phyloP scores from a whole-genome alignment of 2,329 filamentous ascomycete genomes.

The Hirsutella rhossiliensis region DNA sequence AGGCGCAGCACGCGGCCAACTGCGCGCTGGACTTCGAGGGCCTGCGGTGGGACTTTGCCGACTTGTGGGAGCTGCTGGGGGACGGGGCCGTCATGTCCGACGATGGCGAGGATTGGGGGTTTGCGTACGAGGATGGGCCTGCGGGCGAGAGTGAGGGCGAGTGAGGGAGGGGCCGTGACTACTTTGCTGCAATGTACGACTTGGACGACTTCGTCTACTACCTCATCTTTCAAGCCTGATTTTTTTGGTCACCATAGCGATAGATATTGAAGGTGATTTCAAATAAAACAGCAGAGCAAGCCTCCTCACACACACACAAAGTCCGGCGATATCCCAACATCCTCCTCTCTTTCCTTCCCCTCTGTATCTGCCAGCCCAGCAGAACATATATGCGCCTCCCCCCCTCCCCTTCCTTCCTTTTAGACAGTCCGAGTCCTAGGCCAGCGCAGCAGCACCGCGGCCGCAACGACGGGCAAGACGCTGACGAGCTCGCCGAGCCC shows the following conservation, averaged over 20 bases:
- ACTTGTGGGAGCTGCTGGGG: conserved; percentile 9
- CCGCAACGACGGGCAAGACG: conserved; percentile 54
- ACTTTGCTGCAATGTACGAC: no score
- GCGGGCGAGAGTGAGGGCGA: no score
- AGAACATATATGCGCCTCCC: background rate
- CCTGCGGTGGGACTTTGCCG: conserved; percentile 5
- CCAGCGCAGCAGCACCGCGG: conserved; percentile 36
- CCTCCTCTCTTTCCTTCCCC: no score
- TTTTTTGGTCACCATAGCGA: no score
- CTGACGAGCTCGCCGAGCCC: conserved; percentile 64
- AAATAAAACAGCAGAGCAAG: no score
- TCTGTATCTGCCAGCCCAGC: background rate
- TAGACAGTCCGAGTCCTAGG: background rate
- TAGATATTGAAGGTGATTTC: no score
- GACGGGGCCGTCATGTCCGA: conserved; percentile 17
- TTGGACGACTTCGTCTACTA: no score
- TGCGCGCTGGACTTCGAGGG: conserved; percentile 15
- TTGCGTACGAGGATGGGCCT: conserved; percentile 18
- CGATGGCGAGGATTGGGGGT: conserved; percentile 20
- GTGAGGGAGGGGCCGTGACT: no score
- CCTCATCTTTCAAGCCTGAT: no score
- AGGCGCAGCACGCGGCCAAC: conserved; percentile 14
- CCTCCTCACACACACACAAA: no score
- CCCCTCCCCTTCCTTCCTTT: background rate
- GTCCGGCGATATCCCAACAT: no score